Percentiles rank a stretch among this genome's conserved stretches.
These are phyloP conservation scores for Colletotrichum sp. DNA, from an alignment of 2,329 filamentous ascomycete genomes.

Conservation along the genomic window DNA sequence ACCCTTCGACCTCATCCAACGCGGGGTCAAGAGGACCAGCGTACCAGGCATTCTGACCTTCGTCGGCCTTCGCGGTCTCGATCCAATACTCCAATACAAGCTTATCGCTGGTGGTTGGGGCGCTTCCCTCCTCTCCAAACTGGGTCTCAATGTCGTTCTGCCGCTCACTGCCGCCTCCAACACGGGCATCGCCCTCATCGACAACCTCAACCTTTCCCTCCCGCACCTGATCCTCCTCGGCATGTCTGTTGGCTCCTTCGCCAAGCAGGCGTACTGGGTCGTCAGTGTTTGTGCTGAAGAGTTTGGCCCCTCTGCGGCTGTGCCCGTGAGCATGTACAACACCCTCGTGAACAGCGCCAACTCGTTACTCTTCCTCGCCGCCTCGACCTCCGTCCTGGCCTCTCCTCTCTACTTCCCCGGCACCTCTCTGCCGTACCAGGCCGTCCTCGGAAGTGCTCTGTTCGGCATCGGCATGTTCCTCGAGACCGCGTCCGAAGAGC, in stretches of 20 bases:
- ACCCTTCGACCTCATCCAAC: slow-evolving; percentile 37
- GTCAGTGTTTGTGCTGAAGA: slow-evolving; percentile 51
- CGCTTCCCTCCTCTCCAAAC: slow-evolving; percentile 47
- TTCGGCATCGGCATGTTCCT: slow-evolving; percentile 57
- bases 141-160: slow-evolving; percentile 49
- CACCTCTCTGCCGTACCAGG: slow-evolving; percentile 25
- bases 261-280: slow-evolving; percentile 65
- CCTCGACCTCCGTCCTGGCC: slow-evolving; percentile 46
- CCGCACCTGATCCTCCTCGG: slow-evolving; percentile 55
- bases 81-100: slow-evolving; percentile 35
- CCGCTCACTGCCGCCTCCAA: slow-evolving; percentile 42
- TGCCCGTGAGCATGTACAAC: slow-evolving; percentile 56
- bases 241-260: slow-evolving; percentile 55
- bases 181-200: slow-evolving; percentile 32
- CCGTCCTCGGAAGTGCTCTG: slow-evolving; percentile 53
- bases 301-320: slow-evolving; percentile 48
- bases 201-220: slow-evolving; percentile 51
- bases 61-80: slow-evolving; percentile 41
- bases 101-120: slow-evolving; percentile 41
- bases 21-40: slow-evolving; percentile 40
- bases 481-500: slow-evolving; percentile 62
- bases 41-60: slow-evolving; percentile 41
- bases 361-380: slow-evolving; percentile 57
- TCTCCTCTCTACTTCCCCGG: slow-evolving; percentile 25
- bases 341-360: slow-evolving; percentile 59